These are phyloP conservation scores for Geotrichum siamense DNA, from an alignment of 1,139 yeast genomes.

Conservation along the genomic window DNA sequence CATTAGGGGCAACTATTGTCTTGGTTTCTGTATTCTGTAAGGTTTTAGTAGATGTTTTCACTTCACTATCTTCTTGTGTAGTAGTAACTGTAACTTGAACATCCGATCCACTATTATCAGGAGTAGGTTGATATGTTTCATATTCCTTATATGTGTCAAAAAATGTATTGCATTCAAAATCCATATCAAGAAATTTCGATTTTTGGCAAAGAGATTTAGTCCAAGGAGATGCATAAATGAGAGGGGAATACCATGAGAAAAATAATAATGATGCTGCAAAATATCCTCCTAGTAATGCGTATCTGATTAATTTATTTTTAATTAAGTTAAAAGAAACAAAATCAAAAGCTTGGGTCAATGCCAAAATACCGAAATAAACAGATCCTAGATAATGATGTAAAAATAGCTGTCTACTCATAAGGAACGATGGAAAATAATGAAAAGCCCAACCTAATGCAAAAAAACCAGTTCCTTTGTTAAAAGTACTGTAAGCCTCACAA, in stretches of 20 bases:
- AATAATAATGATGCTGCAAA: slow-evolving; percentile 47
- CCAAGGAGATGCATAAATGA: slow-evolving; percentile 78
- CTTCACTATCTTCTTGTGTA: slow-evolving; percentile 2
- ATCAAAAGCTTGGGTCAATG: slow-evolving; percentile 77
- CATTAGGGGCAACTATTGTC: slow-evolving; percentile 2
- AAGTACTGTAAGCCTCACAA: slow-evolving; percentile 56
- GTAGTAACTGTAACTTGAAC: slow-evolving; percentile 2
- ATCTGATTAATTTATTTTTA: slow-evolving; percentile 40
- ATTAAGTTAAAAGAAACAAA: slow-evolving; percentile 40
- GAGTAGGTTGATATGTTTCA: slow-evolving; percentile 15
- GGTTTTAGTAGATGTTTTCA: slow-evolving; percentile 1
- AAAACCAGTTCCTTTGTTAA: slow-evolving; percentile 61
- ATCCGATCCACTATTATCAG: slow-evolving; percentile 7
- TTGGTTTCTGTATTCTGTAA: slow-evolving; percentile 2
- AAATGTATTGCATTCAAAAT: slow-evolving; percentile 69
- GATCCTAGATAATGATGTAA: slow-evolving; percentile 91
- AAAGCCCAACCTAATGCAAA: slow-evolving; percentile 75
- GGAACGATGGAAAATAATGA: slow-evolving; percentile 80
- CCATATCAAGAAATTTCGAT: slow-evolving; percentile 61
- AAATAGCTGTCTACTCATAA: slow-evolving; percentile 92
- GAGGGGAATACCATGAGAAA: slow-evolving; percentile 60
- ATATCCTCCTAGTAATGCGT: slow-evolving; percentile 43
- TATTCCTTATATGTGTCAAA: slow-evolving; percentile 34
- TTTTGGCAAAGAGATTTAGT: slow-evolving; percentile 57
- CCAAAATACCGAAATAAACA: slow-evolving; percentile 78